Percentiles rank a stretch among this genome's conserved stretches.
Evolutionary conservation across 805 yeast species (phyloP).

Genomic region (Nakazawaea peltata): DNA sequence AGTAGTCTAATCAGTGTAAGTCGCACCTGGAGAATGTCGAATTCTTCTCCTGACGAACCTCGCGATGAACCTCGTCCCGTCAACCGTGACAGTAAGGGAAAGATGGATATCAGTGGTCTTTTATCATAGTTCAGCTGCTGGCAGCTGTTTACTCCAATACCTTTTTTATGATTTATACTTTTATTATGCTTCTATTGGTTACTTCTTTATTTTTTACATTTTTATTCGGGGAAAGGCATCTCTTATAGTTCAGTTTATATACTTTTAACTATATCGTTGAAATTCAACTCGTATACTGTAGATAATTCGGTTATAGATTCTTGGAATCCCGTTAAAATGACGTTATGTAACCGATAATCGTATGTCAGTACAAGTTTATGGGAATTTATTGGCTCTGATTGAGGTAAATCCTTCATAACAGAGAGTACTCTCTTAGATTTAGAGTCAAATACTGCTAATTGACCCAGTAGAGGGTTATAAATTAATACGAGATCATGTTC

Average conservation of each 20-base stretch:
- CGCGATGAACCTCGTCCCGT: background rate
- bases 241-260: background rate
- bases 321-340: slow-evolving; percentile 4
- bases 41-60: background rate
- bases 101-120: slow-evolving; percentile 10
- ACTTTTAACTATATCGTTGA: background rate
- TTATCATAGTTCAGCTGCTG: slow-evolving; percentile 1
- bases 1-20: slow-evolving; percentile 6
- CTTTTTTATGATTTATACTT: background rate
- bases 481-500: background rate
- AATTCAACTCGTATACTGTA: slow-evolving; percentile 4
- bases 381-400: no score
- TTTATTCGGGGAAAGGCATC: background rate
- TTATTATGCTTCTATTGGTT: background rate
- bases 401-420: background rate
- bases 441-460: background rate
- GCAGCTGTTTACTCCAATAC: background rate
- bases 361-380: no score
- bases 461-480: background rate
- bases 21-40: slow-evolving; percentile 2
- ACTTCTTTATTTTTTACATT: background rate
- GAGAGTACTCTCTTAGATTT: background rate
- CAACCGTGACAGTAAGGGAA: background rate
- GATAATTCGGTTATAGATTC: background rate
- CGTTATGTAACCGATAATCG: slow-evolving; percentile 3